Percentiles rank a stretch among this genome's conserved stretches.
Conservation (phyloP, 2,329 filamentous ascomycete species). For the Alternaria atra region DNA sequence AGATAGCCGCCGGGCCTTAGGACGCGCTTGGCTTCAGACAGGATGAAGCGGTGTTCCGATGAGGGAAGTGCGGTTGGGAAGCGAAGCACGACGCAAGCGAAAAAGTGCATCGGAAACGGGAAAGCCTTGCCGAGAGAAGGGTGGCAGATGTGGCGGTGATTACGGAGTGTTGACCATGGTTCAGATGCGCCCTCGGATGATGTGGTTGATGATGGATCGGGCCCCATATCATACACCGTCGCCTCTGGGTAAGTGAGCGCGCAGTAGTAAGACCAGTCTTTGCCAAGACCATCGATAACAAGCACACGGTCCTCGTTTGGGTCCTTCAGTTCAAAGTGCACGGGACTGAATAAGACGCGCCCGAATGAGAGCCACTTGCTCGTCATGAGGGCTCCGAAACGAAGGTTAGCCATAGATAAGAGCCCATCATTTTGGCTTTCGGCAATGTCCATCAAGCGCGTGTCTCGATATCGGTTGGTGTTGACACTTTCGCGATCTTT, state of each 20-base stretch:
- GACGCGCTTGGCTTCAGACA: slow-evolving; percentile 79
- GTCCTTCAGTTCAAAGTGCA: slow-evolving; percentile 73
- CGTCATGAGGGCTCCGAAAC: slow-evolving; percentile 82
- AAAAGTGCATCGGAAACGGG: slow-evolving; percentile 79
- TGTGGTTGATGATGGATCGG: slow-evolving; percentile 36
- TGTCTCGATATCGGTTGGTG: slow-evolving; percentile 59
- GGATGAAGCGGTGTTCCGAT: slow-evolving; percentile 72
- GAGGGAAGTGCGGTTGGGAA: slow-evolving; percentile 77
- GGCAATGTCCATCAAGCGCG: slow-evolving; percentile 62
- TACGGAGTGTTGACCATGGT: slow-evolving; percentile 58
- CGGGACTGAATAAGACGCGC: slow-evolving; percentile 82
- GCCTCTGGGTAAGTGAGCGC: slow-evolving; percentile 80
- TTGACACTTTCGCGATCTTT: slow-evolving; percentile 46
- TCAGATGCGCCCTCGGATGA: slow-evolving; percentile 29
- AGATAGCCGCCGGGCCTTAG: slow-evolving; percentile 80
- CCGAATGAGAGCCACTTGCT: slow-evolving; percentile 90
- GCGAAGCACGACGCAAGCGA: slow-evolving; percentile 78
- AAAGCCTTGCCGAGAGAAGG: slow-evolving; percentile 70
- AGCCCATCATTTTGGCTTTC: slow-evolving; percentile 51
- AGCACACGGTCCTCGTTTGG: slow-evolving; percentile 71
- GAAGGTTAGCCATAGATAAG: slow-evolving; percentile 73
- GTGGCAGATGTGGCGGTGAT: slow-evolving; percentile 80
- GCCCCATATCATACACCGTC: slow-evolving; percentile 76
- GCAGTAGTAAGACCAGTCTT: slow-evolving; percentile 89
- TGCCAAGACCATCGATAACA: slow-evolving; percentile 84